These are phyloP conservation scores for Pseudocercospora vitis DNA, from an alignment of 2,329 filamentous ascomycete genomes.

Conservation along the genomic window DNA sequence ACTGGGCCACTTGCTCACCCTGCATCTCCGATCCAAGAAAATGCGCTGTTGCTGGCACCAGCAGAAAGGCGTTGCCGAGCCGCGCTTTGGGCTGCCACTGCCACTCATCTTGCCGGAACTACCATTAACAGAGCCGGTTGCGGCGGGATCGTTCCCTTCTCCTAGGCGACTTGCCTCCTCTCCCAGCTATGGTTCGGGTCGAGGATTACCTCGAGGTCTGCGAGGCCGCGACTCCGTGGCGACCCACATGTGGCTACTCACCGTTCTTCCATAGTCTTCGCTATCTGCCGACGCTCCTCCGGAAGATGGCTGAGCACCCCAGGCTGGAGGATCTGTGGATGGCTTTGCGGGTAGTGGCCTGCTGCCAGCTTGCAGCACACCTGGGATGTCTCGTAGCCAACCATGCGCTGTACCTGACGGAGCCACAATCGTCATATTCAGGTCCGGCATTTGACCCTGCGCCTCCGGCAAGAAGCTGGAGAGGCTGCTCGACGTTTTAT, in stretches of 20 bases:
- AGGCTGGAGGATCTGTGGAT: not conserved
- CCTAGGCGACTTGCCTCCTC: too few species aligned
- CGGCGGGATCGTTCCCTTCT: not conserved
- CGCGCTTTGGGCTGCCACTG: too few species aligned
- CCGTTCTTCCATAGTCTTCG: not conserved
- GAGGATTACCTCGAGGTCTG: too few species aligned
- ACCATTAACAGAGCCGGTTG: not conserved
- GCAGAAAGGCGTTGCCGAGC: too few species aligned
- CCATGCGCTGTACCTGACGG: slow-evolving; percentile 17
- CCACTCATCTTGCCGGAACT: too few species aligned
- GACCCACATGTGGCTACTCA: not conserved
- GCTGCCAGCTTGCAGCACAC: slow-evolving; percentile 17
- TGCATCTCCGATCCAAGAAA: slow-evolving; percentile 9
- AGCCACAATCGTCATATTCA: slow-evolving; percentile 23
- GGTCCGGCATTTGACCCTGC: slow-evolving; percentile 13
- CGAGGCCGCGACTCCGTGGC: not conserved
- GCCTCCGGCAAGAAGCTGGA: not conserved
- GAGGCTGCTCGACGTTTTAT: slow-evolving; percentile 8
- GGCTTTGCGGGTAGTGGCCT: not conserved
- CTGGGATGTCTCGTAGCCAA: slow-evolving; percentile 18
- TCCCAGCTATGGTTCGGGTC: too few species aligned
- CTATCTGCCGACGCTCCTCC: not conserved
- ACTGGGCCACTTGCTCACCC: too few species aligned
- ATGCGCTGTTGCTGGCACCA: too few species aligned
- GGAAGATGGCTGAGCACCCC: not conserved